Conservation (phyloP, 352 stramenopile species). For the Globisporangium paroecandrum region DNA sequence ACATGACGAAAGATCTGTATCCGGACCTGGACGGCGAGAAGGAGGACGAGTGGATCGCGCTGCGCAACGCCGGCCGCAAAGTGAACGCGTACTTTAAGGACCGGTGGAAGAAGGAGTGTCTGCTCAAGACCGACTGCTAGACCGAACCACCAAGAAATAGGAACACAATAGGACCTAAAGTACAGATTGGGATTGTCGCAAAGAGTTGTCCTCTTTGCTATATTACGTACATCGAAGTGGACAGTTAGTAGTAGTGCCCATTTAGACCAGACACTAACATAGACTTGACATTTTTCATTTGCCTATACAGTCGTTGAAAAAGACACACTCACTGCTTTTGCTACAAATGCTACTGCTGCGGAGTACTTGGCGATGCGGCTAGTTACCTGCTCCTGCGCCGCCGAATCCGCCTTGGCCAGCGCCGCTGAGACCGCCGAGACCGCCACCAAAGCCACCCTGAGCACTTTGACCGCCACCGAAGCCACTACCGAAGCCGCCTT, state of each 20-base stretch:
- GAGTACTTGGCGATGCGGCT: no score
- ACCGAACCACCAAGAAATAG: not conserved
- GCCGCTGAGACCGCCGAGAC: not conserved
- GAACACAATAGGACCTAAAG: no score
- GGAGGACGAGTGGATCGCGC: not conserved
- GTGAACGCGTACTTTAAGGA: not conserved
- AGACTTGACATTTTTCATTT: no score
- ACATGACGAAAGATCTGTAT: not conserved
- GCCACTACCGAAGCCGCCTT: not conserved
- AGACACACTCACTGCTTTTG: no score
- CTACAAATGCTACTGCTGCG: no score
- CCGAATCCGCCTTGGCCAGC: not conserved
- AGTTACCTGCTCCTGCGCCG: no score
- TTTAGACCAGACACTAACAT: no score
- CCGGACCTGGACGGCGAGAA: not conserved
- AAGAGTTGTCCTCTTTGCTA: no score
- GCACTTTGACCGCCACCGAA: not conserved
- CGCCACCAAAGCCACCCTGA: not conserved
- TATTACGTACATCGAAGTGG: no score
- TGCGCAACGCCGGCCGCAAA: not conserved
- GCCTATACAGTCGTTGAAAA: no score
- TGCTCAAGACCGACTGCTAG: not conserved
- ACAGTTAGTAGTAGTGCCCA: no score
- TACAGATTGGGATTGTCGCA: no score
- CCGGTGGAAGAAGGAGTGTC: not conserved